Evolutionary conservation across 371 early-diverging fungal species (phyloP), one percentile per base, ranked within the genome.

Genomic region (Apophysomyces sp.): DNA sequence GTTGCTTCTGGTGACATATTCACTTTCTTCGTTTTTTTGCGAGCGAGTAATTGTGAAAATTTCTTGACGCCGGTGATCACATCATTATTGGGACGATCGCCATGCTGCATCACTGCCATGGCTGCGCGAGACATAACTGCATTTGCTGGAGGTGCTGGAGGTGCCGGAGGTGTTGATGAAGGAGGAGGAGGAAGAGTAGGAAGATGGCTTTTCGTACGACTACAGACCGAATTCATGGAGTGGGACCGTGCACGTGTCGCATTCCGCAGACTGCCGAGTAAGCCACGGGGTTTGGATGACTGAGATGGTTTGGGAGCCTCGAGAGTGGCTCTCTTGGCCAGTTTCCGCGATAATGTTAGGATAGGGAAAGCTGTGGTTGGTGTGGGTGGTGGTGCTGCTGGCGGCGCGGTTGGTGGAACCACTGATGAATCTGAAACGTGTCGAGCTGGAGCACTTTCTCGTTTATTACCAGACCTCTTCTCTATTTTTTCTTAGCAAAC

Each of bases 51-150:
- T 7, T 60, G 55, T 4, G 68, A 60, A 12, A 68, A 24, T 30
- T 63, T 37, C 9, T 55, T 59, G 18, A 55, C 51, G 16, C 63
- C 63, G 9, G 29, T 40, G 15, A 36, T 57, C 7, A 37, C 37
- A 37, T 37, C 37, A 2, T 37, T 37, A n/a, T 37, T n/a, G n/a
- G 5, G 5, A n/a, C 11, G 37, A 28, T 61, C 16, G 28, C 53
- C 55, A 59, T 68, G 68, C n/a, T 68, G 57, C 60, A 68, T 61
- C 0, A 63, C 68, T 4, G 68, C 68, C 64, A 60, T 56, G 4
- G 68, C 68, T 18, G 68, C 68, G 8, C 34, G 68, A 5, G 68
- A 57, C 64, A 68, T 57, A 28, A 9, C 24, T 52, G 60, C 16
- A 40, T 31, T 37, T 37, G 37, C n/a, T 37, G 37, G 37, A 13